Evolutionary conservation across 176 grass and related monocot species (phyloP).

Genomic region (Oryza rufipogon): DNA sequence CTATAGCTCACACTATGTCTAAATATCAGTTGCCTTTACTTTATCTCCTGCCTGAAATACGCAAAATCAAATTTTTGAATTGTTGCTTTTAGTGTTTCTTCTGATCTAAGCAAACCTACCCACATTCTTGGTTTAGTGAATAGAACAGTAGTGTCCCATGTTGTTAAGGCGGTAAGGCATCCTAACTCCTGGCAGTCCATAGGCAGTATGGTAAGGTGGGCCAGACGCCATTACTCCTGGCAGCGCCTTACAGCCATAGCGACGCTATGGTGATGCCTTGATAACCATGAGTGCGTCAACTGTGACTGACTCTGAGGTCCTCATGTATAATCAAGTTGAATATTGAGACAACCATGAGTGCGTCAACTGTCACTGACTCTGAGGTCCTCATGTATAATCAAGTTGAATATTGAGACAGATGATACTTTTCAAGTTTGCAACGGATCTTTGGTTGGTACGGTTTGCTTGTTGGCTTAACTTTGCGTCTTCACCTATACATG

Average conservation of each 20-base stretch:
- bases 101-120: constrained; percentile 13
- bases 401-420: background rate
- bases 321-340: background rate
- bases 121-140: constrained; percentile 18
- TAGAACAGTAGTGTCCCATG: constrained; percentile 2
- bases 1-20: background rate
- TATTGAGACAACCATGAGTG: background rate
- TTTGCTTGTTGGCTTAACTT: constrained; percentile 16
- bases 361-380: background rate
- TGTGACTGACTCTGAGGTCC: background rate
- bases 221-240: too few relatives aligned
- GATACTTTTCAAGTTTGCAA: constrained; percentile 13
- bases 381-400: background rate
- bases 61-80: background rate
- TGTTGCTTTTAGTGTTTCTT: constrained; percentile 7
- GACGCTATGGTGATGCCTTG: too few relatives aligned
- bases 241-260: too few relatives aligned
- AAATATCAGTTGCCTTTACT: constrained; percentile 16
- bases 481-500: background rate
- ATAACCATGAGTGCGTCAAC: background rate
- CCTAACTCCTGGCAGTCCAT: too few relatives aligned
- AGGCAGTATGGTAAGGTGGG: too few relatives aligned
- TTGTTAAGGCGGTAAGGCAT: too few relatives aligned
- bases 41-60: constrained; percentile 23
- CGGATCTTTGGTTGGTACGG: background rate